These are phyloP conservation scores for Rhododendron mucronatum DNA, from an alignment of 148 eudicot genomes.

Conservation along the genomic window DNA sequence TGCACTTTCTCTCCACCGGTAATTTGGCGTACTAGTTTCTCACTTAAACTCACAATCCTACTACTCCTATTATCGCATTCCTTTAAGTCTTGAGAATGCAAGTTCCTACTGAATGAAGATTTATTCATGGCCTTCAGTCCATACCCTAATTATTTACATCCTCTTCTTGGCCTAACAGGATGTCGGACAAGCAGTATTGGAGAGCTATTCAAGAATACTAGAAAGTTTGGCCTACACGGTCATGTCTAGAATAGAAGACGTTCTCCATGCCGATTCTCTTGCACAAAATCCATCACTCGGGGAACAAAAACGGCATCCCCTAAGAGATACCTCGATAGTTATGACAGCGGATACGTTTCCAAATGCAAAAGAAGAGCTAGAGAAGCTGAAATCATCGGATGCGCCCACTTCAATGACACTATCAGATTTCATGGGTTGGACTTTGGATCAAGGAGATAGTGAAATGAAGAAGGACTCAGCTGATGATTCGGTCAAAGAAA, in stretches of 20 bases:
- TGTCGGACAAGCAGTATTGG: slow-evolving; percentile 63
- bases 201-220: slow-evolving; percentile 75
- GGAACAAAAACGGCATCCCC: slow-evolving; percentile 23
- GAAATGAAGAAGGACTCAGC: slow-evolving; percentile 34
- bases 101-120: not conserved
- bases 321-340: slow-evolving; percentile 22
- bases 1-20: not conserved
- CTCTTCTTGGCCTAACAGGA: slow-evolving; percentile 40
- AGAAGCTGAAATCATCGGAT: slow-evolving; percentile 39
- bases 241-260: slow-evolving; percentile 65
- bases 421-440: slow-evolving; percentile 77
- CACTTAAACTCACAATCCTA: not conserved
- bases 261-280: slow-evolving; percentile 54
- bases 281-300: slow-evolving; percentile 43
- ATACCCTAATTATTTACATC: not conserved
- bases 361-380: slow-evolving; percentile 49
- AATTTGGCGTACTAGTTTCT: not conserved
- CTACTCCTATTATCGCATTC: not conserved
- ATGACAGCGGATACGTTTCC: slow-evolving; percentile 25
- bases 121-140: not conserved
- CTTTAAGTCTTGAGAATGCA: not conserved
- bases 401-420: slow-evolving; percentile 67
- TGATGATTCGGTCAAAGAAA: slow-evolving; percentile 25
- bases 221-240: slow-evolving; percentile 73
- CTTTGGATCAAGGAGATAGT: slow-evolving; percentile 26